Percentiles rank a stretch among this genome's conserved stretches.
Conservation (phyloP, 495 filamentous ascomycete genomes). For the Amniculicola lignicola region DNA sequence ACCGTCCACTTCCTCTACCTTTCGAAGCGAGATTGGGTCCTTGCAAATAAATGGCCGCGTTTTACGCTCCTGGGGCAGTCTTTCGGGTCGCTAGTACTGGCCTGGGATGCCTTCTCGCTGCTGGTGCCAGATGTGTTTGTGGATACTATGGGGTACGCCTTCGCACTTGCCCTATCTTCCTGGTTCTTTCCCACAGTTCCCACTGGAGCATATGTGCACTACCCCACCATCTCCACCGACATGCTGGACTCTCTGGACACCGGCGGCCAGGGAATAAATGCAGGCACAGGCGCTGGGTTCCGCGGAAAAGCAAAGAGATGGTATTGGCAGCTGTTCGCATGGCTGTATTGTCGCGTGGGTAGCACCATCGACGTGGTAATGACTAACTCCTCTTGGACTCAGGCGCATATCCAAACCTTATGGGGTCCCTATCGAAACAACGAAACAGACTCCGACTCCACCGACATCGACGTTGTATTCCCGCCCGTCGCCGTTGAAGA, state of each 20-base stretch:
- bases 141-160: constrained; percentile 98
- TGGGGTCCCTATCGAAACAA: constrained; percentile 63
- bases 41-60: constrained; percentile 78
- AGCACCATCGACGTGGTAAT: constrained; percentile 84
- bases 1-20: constrained; percentile 87
- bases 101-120: constrained; percentile 88
- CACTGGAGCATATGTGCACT: constrained; percentile 92
- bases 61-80: constrained; percentile 95
- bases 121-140: constrained; percentile 91
- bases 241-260: constrained; percentile 77
- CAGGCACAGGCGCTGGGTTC: constrained; percentile 68
- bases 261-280: constrained; percentile 75
- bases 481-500: constrained; percentile 88
- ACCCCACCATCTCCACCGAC: constrained; percentile 96
- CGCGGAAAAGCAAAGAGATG: constrained; percentile 64
- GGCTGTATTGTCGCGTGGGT: constrained; percentile 75
- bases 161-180: constrained; percentile 77
- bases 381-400: constrained; percentile 95
- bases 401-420: constrained; percentile 72
- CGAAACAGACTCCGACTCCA: constrained; percentile 40
- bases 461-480: constrained; percentile 70
- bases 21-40: constrained; percentile 77
- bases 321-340: constrained; percentile 87
- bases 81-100: constrained; percentile 78
- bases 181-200: constrained; percentile 77